These are phyloP conservation scores for Balamuthia mandrillaris DNA, from an alignment of 208 protist species.

Conservation along the genomic window DNA sequence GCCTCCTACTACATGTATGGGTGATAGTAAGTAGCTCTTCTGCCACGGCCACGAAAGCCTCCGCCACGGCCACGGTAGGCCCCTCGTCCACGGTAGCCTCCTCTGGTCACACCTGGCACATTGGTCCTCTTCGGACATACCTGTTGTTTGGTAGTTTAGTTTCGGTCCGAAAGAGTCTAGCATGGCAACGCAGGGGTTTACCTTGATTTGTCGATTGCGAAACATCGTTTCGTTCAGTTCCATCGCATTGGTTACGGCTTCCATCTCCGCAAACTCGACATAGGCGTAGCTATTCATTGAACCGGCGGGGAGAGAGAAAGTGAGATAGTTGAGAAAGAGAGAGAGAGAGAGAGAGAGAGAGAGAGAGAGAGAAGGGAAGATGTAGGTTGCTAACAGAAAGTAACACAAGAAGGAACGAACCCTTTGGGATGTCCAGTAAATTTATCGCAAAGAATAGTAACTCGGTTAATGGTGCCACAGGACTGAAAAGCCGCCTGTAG, in stretches of 20 bases:
- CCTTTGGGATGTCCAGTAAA: constrained; percentile 54
- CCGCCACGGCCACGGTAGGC: neutral
- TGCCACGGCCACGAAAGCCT: neutral
- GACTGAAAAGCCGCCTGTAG: constrained; percentile 57
- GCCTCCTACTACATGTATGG: neutral
- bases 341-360: neutral
- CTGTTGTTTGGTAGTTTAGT: too few species aligned
- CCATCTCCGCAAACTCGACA: constrained; percentile 61
- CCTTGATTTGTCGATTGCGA: constrained; percentile 59
- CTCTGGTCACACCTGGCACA: neutral
- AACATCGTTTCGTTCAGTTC: constrained; percentile 54
- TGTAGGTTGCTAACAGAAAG: too few species aligned
- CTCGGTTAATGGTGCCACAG: constrained; percentile 58
- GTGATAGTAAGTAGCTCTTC: neutral
- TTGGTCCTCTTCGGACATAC: constrained; percentile 54
- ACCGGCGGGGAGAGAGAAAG: neutral
- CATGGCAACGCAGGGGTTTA: too few species aligned
- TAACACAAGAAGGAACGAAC: neutral
- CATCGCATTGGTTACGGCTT: constrained; percentile 50
- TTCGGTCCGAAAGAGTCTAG: too few species aligned
- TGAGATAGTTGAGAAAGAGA: neutral
- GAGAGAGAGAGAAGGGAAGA: too few species aligned
- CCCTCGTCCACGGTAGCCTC: neutral
- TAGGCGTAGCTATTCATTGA: constrained; percentile 41
- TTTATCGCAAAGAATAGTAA: constrained; percentile 61